These are phyloP conservation scores for Sporobolomyces roseus DNA, from an alignment of 768 basidiomycete species.

Conservation along the genomic window DNA sequence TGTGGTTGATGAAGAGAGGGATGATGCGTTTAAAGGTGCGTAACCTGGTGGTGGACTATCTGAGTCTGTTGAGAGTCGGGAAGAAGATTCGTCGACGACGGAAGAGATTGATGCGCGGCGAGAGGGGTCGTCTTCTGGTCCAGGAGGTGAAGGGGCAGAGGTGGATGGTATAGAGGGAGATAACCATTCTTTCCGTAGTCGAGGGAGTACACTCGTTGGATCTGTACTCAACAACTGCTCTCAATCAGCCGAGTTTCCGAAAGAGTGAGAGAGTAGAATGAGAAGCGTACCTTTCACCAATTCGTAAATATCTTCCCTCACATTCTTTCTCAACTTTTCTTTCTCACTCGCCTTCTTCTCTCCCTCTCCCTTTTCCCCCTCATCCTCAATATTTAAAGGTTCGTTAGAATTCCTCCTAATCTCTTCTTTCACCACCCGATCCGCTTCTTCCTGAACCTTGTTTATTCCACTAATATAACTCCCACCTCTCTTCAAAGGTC, in stretches of 20 bases:
- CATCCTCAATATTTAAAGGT: too few relatives aligned
- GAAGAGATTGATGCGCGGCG: neutral
- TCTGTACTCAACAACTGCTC: constrained; percentile 23
- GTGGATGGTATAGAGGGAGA: constrained; percentile 54
- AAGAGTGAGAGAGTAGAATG: too few relatives aligned
- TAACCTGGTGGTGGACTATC: neutral
- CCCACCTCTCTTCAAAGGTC: neutral
- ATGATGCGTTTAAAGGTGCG: constrained; percentile 5
- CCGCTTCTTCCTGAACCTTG: constrained; percentile 17
- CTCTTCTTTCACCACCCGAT: neutral
- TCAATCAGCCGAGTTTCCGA: too few relatives aligned
- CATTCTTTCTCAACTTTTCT: constrained; percentile 47
- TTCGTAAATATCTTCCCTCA: constrained; percentile 68
- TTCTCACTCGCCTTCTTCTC: neutral
- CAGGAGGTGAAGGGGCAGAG: neutral
- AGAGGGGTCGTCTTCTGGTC: neutral
- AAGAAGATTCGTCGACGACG: neutral
- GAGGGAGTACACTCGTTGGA: constrained; percentile 41
- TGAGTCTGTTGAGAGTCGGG: too few relatives aligned
- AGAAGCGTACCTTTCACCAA: constrained; percentile 65
- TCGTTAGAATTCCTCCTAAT: neutral
- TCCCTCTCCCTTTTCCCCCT: neutral
- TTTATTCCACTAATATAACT: constrained; percentile 14
- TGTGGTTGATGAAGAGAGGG: constrained; percentile 1
- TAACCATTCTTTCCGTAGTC: constrained; percentile 43